Evolutionary conservation across 2,329 filamentous ascomycete genomes (phyloP).

Genomic region (Scedosporium aurantiacum): DNA sequence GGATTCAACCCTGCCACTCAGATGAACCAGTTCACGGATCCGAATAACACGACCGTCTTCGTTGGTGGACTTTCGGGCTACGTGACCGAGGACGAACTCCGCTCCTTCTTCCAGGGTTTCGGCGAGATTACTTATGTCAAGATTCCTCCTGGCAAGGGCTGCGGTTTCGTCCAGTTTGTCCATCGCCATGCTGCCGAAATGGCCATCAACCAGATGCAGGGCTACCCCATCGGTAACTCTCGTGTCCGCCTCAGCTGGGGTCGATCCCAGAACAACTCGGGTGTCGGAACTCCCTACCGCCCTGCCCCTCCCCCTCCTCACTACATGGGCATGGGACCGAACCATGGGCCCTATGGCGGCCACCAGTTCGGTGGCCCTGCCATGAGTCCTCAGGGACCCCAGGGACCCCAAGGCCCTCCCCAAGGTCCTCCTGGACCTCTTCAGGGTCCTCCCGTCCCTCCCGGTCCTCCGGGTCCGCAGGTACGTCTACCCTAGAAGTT

Average conservation of each 20-base stretch:
- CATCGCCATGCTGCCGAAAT: constrained; percentile 98
- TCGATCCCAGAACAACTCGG: constrained; percentile 97
- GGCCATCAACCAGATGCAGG: constrained; percentile 99
- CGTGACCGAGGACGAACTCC: constrained; percentile 98
- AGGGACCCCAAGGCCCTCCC: constrained; percentile 23
- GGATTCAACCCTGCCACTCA: constrained; percentile 37
- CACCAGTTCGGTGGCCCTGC: constrained; percentile 35
- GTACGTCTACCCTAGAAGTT: constrained; percentile 14
- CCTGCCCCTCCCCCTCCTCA: constrained; percentile 64
- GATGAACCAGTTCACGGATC: constrained; percentile 99
- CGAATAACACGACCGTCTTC: constrained; percentile 99
- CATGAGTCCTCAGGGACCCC: constrained; percentile 30
- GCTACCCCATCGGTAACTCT: constrained; percentile 97
- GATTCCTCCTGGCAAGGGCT: constrained; percentile 98
- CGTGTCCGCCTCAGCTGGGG: constrained; percentile 97
- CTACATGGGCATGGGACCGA: constrained; percentile 39
- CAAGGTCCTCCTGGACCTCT: constrained; percentile 25
- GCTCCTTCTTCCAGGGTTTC: constrained; percentile 99
- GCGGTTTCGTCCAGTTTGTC: constrained; percentile 97
- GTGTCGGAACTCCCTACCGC: constrained; percentile 92
- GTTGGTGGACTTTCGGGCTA: constrained; percentile 95
- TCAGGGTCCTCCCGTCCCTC: constrained; percentile 26
- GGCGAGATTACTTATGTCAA: constrained; percentile 99
- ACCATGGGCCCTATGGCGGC: constrained; percentile 32
- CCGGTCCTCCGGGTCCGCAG: constrained; percentile 23